Conservation (phyloP, 208 protist species). For the Leishmania arabica region DNA sequence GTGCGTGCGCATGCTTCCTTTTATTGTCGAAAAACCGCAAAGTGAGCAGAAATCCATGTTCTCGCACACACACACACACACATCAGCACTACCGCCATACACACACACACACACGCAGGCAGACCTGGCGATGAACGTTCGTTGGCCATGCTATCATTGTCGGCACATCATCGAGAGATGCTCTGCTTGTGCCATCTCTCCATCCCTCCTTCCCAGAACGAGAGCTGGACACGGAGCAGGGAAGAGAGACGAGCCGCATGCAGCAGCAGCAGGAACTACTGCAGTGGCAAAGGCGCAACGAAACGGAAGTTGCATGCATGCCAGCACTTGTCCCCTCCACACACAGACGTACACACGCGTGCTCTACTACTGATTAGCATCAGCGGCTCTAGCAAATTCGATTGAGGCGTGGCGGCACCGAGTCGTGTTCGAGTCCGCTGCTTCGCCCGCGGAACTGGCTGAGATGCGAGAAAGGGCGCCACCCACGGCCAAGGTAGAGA, state of each 20-base stretch:
- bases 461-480: neutral
- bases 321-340: neutral
- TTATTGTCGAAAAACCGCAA: neutral
- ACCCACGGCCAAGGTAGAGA: neutral
- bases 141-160: neutral
- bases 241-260: neutral
- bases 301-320: neutral
- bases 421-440: constrained; percentile 29
- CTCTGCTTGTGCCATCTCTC: neutral
- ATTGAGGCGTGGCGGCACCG: constrained; percentile 33
- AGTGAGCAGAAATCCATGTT: neutral
- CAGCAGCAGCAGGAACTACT: neutral
- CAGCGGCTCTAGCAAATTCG: constrained; percentile 25
- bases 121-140: neutral
- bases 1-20: neutral
- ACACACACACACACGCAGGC: neutral
- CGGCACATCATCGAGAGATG: neutral
- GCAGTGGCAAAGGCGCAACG: neutral
- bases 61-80: neutral
- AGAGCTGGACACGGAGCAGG: neutral
- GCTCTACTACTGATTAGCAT: neutral
- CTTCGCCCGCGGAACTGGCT: constrained; percentile 27
- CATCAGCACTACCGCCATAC: neutral
- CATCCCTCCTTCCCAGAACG: neutral
- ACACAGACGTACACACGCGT: neutral